Evolutionary conservation across 139 green algal genomes (phyloP), one percentile per base, ranked within the genome.

Genomic region (Picochlorum sp.): DNA sequence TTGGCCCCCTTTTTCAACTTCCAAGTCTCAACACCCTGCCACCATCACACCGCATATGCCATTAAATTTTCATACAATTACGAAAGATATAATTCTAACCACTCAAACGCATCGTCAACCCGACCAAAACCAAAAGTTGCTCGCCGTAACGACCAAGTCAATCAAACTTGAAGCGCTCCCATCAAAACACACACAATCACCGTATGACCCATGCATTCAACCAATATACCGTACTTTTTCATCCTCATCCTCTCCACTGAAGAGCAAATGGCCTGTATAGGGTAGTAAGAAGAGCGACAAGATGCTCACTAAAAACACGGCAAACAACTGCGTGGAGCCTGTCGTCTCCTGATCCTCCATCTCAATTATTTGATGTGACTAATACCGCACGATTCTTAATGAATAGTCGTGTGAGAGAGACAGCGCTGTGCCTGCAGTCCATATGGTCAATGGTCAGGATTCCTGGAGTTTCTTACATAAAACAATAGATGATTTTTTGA

Each of bases 251-350:
- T 55, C 49, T 21, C 51, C 58, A 13, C 57, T 67, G 16, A 63
- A 87, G 2, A 87, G 38, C 41, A 68, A 60, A 68, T 83, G 88
- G n/a, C 92, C 72, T 5, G 85, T 92, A 57, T 79, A 88, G 0
- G 85, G 85, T 20, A 94, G 78, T 6, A 94, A 55, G 20, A 89
- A 62, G 4, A 94, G 45, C 1, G 78, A 83, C 23, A 81, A 82
- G 14, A 94, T 79, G 28, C 71, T 83, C 41, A 94, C 61, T 4
- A 84, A 26, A 38, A 94, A 94, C 20, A 94, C 78, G 4, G 67
- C 78, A 61, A 94, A 94, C 58, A 94, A 71, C 18, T 72, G 72
- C 18, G 80, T 78, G 61, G 64, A 82, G 51, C 74, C 81, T 18
- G 49, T 59, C 26, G 60, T 23, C n/a, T 66, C 60, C 10, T 66